Evolutionary conservation across 2,329 filamentous ascomycete genomes (phyloP), one percentile per base, ranked within the genome.

Genomic region (Stagonosporopsis cucurbitacearum): DNA sequence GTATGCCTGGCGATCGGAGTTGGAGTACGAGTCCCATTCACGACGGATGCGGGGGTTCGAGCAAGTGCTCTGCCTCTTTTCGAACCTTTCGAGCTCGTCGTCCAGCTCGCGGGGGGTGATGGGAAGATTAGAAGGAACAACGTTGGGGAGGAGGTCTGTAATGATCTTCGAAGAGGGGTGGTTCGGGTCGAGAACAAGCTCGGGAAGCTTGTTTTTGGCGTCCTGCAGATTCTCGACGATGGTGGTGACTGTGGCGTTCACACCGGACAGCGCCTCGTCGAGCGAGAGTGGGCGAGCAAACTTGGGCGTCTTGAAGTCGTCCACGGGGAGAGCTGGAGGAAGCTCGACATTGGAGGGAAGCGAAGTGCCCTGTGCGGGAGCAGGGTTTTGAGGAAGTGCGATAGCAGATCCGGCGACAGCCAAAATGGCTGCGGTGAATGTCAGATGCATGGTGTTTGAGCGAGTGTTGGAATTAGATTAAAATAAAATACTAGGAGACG

Each of bases 1-100:
- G 36, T 67, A 75, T 4, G 63, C 62, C 44, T 68, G 63, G 23
- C 61, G 62, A 49, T 66, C 64, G 33, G 53, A 61, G 36, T 67
- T 50, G 45, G 60, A 58, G 56, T 60, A 64, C 1, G 59, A 62
- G 58, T 74, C 66, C 72, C 72, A 75, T 49, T 75, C 72, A 17
- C 50, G 50, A 37, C 72, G 71, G n/a, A 68, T 51, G 35, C 67
- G 68, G 13, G 63, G 58, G 55, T 66, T 73, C 36, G 62, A 46
- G 62, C 72, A 75, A 9, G 54, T 57, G 48, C 54, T 57, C 45
- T 62, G 59, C 35, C 58, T 51, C 51, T 62, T 62, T 49, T 57
- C 57, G 20, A 59, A 57, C 37, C 50, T 32, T 35, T 53, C 57
- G 3, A 57, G 53, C 36, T 59, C 59, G 11, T 44, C 50, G 2